Base-by-base conservation (phyloP, 805 yeast species). In the Wickerhamomyces queroliae region DNA sequence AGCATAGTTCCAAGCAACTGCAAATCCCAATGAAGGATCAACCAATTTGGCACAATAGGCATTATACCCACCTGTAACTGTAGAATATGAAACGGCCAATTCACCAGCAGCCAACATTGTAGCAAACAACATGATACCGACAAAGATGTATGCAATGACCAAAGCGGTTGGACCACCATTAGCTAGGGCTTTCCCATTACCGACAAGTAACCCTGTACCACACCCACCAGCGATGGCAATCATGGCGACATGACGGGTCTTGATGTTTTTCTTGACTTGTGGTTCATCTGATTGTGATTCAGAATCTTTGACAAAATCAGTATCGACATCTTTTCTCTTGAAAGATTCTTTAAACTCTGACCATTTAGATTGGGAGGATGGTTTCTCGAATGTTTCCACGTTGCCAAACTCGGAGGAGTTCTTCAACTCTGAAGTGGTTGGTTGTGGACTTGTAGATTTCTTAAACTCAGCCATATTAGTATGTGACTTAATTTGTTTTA, bases 181-280 rank as follows among this genome's bases (percentile, higher is more conserved):
- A 12, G 58, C 52, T 44, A 78, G 66, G 1, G 77, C 67, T 16
- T 61, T 56, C 11, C 82, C 81, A 9, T 72, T 58, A 37, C 81
- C 80, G 39, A 77, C 67, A 47, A 78, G 76, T 39, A 76, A 59
- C 43, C 83, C 82, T 13, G 80, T 72, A 31, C 83, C 84, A 33
- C 78, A 73, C 31, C 76, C 68, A 33, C 83, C 81, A 13, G 80
- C 81, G 36, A 78, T 74, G 39, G 83, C 79, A 45, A 78, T 74
- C 80, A 79, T 76, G 44, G 73, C 78, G 43, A 79, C 47, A 8
- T n/a, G 21, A 28, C 15, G 7, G 4, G 20, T 28, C 15, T 28
- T 28, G 13, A 28, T 17, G 3, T 28, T 28, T 9, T 28, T 28
- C 12, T 28, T 28, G 13, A 28, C 31, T 10, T 28, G 5, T 23